Conservation (phyloP, 257 asterid species). For the Solanum pinnatisectum region DNA sequence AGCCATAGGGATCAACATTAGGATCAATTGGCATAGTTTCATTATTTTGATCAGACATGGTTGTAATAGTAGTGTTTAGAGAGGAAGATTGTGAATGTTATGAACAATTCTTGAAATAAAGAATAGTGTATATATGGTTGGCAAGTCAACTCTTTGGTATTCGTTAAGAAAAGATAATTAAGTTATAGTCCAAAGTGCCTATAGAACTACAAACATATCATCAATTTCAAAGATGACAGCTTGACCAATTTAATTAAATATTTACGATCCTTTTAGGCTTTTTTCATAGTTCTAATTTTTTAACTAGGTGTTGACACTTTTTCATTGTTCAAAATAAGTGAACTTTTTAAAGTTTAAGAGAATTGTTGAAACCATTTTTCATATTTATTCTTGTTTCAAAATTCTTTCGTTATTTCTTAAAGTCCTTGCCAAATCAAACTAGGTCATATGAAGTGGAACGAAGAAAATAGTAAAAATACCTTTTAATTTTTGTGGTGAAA, state of each 20-base stretch:
- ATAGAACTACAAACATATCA: neutral
- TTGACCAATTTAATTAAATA: neutral
- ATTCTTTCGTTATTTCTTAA: too few relatives aligned
- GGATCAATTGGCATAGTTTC: neutral
- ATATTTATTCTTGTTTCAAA: neutral
- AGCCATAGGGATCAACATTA: slow-evolving; percentile 5
- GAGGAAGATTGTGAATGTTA: neutral
- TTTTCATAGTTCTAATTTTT: neutral
- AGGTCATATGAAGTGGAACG: neutral
- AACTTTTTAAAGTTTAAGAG: neutral
- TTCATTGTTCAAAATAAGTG: neutral
- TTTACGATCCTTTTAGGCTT: neutral
- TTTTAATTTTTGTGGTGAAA: too few relatives aligned
- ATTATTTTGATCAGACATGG: neutral
- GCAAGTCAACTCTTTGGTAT: neutral
- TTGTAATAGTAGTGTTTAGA: neutral
- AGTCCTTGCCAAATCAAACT: neutral
- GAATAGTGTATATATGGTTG: neutral
- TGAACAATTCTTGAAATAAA: neutral
- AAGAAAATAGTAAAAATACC: too few relatives aligned
- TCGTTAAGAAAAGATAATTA: neutral
- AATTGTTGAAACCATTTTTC: neutral
- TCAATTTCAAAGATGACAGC: neutral
- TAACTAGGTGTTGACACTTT: too few relatives aligned
- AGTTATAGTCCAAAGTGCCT: neutral